These are phyloP conservation scores for Claviceps sp. DNA, from an alignment of 2,329 filamentous ascomycete genomes.

Conservation along the genomic window DNA sequence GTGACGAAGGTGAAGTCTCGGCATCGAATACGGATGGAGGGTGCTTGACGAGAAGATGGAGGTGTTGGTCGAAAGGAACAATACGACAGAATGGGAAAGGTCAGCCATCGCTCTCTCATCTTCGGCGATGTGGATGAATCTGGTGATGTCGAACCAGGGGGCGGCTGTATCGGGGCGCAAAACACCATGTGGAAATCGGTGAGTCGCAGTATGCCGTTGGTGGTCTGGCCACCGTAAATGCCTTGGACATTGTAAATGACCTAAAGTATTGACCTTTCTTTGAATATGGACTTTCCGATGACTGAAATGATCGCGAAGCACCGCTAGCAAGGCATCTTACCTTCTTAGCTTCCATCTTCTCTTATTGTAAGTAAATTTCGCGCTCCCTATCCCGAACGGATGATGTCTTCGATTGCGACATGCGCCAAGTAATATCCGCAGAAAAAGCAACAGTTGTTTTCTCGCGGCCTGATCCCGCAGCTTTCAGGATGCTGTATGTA, in stretches of 20 bases:
- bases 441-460: background rate
- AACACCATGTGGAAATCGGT: conserved; percentile 50
- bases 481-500: background rate
- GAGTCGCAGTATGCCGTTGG: conserved; percentile 43
- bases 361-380: background rate
- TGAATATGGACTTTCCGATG: background rate
- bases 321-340: conserved; percentile 13
- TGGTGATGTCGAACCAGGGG: conserved; percentile 8
- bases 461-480: background rate
- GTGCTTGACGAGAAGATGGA: conserved; percentile 53
- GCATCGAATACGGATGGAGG: conserved; percentile 76
- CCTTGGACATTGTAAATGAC: conserved; percentile 46
- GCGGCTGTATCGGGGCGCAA: conserved; percentile 27
- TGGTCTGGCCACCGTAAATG: conserved; percentile 44
- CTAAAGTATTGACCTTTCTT: conserved; percentile 14
- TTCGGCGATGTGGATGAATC: conserved; percentile 17
- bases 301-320: background rate
- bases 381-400: background rate
- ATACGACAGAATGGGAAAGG: conserved; percentile 79
- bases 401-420: background rate
- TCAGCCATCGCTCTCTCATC: conserved; percentile 71
- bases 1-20: conserved; percentile 91
- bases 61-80: conserved; percentile 68
- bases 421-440: background rate
- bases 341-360: conserved; percentile 30